These are phyloP conservation scores for Candida coleopterorum DNA, from an alignment of 805 yeast species.

Conservation along the genomic window DNA sequence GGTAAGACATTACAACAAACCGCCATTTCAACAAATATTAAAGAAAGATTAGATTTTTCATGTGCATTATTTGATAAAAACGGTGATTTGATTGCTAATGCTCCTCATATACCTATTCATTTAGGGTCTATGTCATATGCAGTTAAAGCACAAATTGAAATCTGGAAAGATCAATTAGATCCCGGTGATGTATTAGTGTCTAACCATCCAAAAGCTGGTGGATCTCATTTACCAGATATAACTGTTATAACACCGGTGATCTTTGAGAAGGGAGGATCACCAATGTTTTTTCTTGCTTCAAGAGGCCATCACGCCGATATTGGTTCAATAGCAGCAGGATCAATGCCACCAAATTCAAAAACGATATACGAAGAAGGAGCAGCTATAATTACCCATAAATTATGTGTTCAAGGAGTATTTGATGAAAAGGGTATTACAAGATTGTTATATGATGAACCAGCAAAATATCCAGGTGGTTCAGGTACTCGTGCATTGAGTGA, in stretches of 20 bases:
- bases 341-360: constrained; percentile 91
- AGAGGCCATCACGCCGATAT: constrained; percentile 97
- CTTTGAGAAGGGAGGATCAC: constrained; percentile 39
- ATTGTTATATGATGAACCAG: constrained; percentile 66
- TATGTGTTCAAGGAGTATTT: constrained; percentile 65
- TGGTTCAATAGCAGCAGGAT: constrained; percentile 88
- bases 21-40: constrained; percentile 41
- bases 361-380: constrained; percentile 90
- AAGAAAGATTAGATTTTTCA: constrained; percentile 42
- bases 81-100: constrained; percentile 44
- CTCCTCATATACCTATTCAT: constrained; percentile 44
- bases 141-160: constrained; percentile 35
- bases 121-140: constrained; percentile 47
- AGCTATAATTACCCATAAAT: constrained; percentile 68
- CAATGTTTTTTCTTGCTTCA: constrained; percentile 86
- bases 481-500: constrained; percentile 85
- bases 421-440: constrained; percentile 66
- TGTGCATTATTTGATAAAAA: constrained; percentile 40
- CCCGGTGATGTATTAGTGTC: constrained; percentile 41
- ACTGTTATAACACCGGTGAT: constrained; percentile 88
- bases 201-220: constrained; percentile 41
- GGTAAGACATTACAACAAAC: constrained; percentile 43
- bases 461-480: constrained; percentile 77
- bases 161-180: constrained; percentile 35
- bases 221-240: constrained; percentile 49